These are phyloP conservation scores for Phytophthora fragariae DNA, from an alignment of 352 stramenopile genomes.

Conservation along the genomic window DNA sequence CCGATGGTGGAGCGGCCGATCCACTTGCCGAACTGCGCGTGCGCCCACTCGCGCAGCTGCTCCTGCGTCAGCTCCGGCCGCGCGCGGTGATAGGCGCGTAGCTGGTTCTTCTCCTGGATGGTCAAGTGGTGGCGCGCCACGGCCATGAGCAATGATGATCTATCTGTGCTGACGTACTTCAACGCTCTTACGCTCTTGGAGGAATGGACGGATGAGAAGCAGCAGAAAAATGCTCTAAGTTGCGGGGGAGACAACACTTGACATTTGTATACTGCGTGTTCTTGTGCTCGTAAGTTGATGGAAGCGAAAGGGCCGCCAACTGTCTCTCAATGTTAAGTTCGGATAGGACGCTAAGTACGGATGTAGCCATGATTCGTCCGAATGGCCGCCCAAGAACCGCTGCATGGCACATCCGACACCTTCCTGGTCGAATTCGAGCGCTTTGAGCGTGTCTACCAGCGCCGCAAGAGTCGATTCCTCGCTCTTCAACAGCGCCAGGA, in stretches of 20 bases:
- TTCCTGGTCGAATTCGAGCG: conserved; percentile 13
- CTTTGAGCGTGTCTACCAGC: conserved; percentile 14
- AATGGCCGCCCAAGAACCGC: not conserved
- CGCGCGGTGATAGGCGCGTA: conserved; percentile 36
- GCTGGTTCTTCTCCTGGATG: conserved; percentile 50
- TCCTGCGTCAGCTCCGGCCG: conserved; percentile 45
- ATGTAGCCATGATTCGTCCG: not conserved
- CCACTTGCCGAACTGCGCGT: conserved; percentile 44
- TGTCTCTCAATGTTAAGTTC: conserved; percentile 4
- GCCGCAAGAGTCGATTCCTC: conserved; percentile 16
- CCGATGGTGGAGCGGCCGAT: conserved; percentile 50
- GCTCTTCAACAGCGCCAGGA: conserved; percentile 9
- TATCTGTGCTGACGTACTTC: conserved; percentile 9
- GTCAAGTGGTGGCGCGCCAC: conserved; percentile 45
- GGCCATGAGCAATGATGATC: not conserved
- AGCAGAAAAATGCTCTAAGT: conserved; percentile 27
- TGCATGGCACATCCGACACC: not conserved
- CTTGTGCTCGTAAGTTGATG: conserved; percentile 29
- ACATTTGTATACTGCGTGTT: not conserved
- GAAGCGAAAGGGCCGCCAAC: not conserved
- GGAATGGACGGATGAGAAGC: not conserved
- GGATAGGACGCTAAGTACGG: not conserved
- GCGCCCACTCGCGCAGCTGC: conserved; percentile 48
- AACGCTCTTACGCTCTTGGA: conserved; percentile 36
- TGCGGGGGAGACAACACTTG: not conserved